Percentiles rank a stretch among this genome's conserved stretches.
phyloP scores from a whole-genome alignment of 345 rosid genomes.

The Cochlearia excelsa region DNA sequence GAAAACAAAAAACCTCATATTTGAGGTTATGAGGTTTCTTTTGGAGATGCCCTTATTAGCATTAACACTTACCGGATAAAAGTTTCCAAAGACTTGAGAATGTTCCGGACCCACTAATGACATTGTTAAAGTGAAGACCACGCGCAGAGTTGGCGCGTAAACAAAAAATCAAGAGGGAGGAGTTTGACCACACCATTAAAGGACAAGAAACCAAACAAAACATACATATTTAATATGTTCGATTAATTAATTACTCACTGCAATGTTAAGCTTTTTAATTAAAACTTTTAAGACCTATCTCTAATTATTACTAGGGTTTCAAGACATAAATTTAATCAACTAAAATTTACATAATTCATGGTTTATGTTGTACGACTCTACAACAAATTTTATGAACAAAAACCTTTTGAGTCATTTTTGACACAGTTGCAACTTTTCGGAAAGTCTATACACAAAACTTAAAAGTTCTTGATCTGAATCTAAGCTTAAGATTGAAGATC shows the following conservation, averaged over 20 bases:
- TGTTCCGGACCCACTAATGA: constrained; percentile 16
- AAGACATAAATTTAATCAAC: too few relatives aligned
- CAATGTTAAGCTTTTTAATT: too few relatives aligned
- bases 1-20: too few relatives aligned
- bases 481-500: constrained; percentile 7
- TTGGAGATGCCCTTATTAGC: too few relatives aligned
- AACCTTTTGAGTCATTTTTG: background rate
- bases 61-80: background rate
- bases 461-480: constrained; percentile 28
- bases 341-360: background rate
- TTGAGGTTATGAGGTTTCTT: too few relatives aligned
- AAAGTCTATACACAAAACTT: constrained; percentile 25
- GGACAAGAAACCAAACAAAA: constrained; percentile 32
- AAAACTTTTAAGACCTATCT: constrained; percentile 1
- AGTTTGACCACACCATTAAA: constrained; percentile 33
- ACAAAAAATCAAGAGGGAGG: background rate
- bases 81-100: constrained; percentile 5
- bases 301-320: background rate
- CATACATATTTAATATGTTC: constrained; percentile 21
- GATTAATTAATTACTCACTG: too few relatives aligned
- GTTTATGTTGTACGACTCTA: constrained; percentile 4
- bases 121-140: constrained; percentile 21
- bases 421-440: constrained; percentile 12
- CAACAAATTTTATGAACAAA: constrained; percentile 14
- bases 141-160: constrained; percentile 30